phyloP scores from a whole-genome alignment of 805 yeast genomes.

The Yamadazyma laniorum region DNA sequence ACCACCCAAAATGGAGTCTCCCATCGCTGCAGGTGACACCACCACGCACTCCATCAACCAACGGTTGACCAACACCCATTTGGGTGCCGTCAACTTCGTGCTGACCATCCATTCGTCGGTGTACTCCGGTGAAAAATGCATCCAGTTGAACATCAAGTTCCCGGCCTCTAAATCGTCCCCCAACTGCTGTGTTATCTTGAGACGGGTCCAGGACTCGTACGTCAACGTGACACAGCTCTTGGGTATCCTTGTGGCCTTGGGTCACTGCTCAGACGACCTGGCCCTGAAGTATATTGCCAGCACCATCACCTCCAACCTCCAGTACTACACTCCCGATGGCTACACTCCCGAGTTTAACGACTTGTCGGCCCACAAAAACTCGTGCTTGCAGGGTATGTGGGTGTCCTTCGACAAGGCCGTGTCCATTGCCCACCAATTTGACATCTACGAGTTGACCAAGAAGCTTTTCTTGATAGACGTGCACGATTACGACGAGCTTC shows the following conservation, averaged over 20 bases:
- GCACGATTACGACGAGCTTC: constrained; percentile 41
- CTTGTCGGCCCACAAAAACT: constrained; percentile 26
- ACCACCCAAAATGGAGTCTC: constrained; percentile 40
- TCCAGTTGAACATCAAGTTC: constrained; percentile 25
- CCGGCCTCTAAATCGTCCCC: not conserved
- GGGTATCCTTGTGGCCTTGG: constrained; percentile 29
- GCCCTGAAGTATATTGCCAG: constrained; percentile 29
- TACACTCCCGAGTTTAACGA: constrained; percentile 25
- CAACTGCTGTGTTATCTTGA: constrained; percentile 23
- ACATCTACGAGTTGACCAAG: constrained; percentile 37
- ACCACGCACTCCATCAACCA: constrained; percentile 40
- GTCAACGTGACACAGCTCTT: constrained; percentile 39
- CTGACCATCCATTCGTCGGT: constrained; percentile 25
- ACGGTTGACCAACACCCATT: constrained; percentile 35
- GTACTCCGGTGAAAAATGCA: constrained; percentile 37
- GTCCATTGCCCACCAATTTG: constrained; percentile 35
- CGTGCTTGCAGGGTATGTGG: constrained; percentile 37
- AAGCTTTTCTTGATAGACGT: constrained; percentile 42
- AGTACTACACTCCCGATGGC: constrained; percentile 23
- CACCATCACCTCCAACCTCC: constrained; percentile 32
- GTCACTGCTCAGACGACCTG: constrained; percentile 24
- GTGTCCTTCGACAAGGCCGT: constrained; percentile 45
- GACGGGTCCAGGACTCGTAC: constrained; percentile 44
- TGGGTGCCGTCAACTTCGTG: constrained; percentile 14
- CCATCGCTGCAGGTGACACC: constrained; percentile 39